Conservation (phyloP, 2,329 filamentous ascomycete species). For the Periconia digitata region DNA sequence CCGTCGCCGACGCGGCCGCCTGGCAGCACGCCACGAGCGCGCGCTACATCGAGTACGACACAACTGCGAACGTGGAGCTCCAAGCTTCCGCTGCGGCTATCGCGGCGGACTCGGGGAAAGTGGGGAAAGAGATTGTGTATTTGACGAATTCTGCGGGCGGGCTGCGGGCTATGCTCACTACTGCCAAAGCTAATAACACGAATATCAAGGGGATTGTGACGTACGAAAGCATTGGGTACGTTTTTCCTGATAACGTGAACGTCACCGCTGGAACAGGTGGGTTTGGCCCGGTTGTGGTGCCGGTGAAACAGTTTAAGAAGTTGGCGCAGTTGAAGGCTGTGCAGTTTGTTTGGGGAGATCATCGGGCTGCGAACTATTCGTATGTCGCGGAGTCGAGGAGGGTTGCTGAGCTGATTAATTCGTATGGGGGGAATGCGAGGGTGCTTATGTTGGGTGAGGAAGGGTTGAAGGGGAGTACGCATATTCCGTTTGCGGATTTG, state of each 20-base stretch:
- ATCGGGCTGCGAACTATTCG: conserved; percentile 19
- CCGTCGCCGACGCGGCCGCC: conserved; percentile 15
- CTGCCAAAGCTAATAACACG: conserved; percentile 21
- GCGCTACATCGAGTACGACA: conserved; percentile 27
- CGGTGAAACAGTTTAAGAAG: conserved; percentile 25
- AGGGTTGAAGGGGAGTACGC: conserved; percentile 26
- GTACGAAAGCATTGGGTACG: conserved; percentile 29
- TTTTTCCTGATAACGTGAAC: conserved; percentile 26
- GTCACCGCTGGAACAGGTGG: conserved; percentile 21
- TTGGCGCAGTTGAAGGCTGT: conserved; percentile 18
- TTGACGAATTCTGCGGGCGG: conserved; percentile 27
- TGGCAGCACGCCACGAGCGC: conserved; percentile 27
- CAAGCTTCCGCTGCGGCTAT: conserved; percentile 23
- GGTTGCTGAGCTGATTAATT: conserved; percentile 22
- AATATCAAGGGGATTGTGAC: conserved; percentile 30
- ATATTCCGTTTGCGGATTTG: conserved; percentile 30
- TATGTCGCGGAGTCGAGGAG: conserved; percentile 16
- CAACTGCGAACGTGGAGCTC: conserved; percentile 20
- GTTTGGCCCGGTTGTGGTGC: conserved; percentile 25
- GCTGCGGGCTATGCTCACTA: conserved; percentile 22
- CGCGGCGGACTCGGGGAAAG: conserved; percentile 24
- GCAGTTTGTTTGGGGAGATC: conserved; percentile 29
- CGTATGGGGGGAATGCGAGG: conserved; percentile 27
- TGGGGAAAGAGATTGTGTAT: conserved; percentile 24
- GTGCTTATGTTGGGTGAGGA: conserved; percentile 24